phyloP scores from a whole-genome alignment of 768 basidiomycete species.

The Rhizopogon vesiculosus region DNA sequence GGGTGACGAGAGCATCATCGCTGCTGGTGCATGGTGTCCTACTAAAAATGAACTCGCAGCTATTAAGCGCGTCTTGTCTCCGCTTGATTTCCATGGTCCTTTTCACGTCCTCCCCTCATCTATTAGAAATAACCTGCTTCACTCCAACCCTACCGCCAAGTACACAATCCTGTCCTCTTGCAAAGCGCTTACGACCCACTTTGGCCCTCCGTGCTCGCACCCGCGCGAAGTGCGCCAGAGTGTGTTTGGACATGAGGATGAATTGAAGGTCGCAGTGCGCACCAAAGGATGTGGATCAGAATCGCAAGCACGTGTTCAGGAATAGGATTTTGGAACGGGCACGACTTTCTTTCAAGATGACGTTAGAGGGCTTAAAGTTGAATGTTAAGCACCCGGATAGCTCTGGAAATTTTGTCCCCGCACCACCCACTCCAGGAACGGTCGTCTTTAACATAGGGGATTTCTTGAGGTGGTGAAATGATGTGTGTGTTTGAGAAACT shows the following conservation, averaged over 20 bases:
- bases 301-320: slow-evolving; percentile 49
- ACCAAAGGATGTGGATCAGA: slow-evolving; percentile 85
- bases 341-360: slow-evolving; percentile 60
- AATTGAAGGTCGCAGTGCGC: slow-evolving; percentile 67
- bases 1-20: slow-evolving; percentile 65
- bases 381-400: slow-evolving; percentile 39
- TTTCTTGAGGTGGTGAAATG: slow-evolving; percentile 41
- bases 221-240: slow-evolving; percentile 61
- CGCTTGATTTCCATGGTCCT: not conserved
- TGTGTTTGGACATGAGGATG: slow-evolving; percentile 85
- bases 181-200: slow-evolving; percentile 68
- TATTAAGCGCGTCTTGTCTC: slow-evolving; percentile 46
- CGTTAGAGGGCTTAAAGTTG: slow-evolving; percentile 55
- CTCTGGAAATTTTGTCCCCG: slow-evolving; percentile 39
- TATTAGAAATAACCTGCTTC: slow-evolving; percentile 56
- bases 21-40: slow-evolving; percentile 79
- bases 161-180: slow-evolving; percentile 54
- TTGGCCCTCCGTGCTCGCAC: slow-evolving; percentile 64
- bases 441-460: slow-evolving; percentile 50
- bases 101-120: not conserved
- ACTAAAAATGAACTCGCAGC: slow-evolving; percentile 73
- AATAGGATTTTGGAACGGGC: slow-evolving; percentile 49
- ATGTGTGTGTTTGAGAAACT: slow-evolving; percentile 2
- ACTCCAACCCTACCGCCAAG: slow-evolving; percentile 34
- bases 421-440: slow-evolving; percentile 39